A percentile compares a stretch with the other conserved stretches of the same genome.
These are phyloP conservation scores for Aspergillus aculeatus DNA, from an alignment of 2,329 filamentous ascomycete species.

Conservation along the genomic window DNA sequence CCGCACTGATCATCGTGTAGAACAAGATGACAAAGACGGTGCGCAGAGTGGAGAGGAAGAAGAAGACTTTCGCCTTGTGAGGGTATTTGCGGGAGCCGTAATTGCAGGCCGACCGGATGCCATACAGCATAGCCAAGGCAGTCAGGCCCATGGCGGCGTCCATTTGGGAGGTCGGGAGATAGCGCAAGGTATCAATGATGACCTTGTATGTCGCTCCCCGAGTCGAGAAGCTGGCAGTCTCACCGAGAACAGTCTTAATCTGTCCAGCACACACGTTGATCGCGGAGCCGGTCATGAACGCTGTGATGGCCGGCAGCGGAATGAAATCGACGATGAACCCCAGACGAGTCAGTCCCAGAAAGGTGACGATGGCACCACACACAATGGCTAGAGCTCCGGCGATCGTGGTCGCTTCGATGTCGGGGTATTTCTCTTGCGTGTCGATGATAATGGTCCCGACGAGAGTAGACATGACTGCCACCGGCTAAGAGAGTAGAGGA, in stretches of 20 bases:
- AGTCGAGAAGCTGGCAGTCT: conserved; percentile 64
- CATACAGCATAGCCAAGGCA: conserved; percentile 73
- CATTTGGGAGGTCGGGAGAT: conserved; percentile 63
- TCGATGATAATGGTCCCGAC: conserved; percentile 76
- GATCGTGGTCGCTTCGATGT: conserved; percentile 54
- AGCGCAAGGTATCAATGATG: conserved; percentile 71
- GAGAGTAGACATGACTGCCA: conserved; percentile 91
- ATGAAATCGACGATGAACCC: conserved; percentile 95
- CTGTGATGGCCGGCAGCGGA: conserved; percentile 81
- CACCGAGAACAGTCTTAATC: conserved; percentile 76
- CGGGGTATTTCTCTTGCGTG: conserved; percentile 56
- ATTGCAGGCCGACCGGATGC: conserved; percentile 67
- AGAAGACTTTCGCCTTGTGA: conserved; percentile 68
- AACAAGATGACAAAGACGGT: conserved; percentile 89
- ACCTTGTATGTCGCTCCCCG: conserved; percentile 77
- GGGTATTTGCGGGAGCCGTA: conserved; percentile 68
- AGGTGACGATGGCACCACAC: conserved; percentile 71
- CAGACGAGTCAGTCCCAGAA: conserved; percentile 73
- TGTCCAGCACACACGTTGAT: conserved; percentile 86
- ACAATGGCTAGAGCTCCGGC: conserved; percentile 81
- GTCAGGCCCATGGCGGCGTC: conserved; percentile 89
- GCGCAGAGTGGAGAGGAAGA: conserved; percentile 87
- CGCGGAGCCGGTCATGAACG: conserved; percentile 96
- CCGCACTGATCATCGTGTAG: conserved; percentile 87
- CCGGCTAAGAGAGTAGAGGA: conserved; percentile 58